A percentile compares a stretch with the other conserved stretches of the same genome.
phyloP scores from a whole-genome alignment of 2,329 filamentous ascomycete species.

The Neopestalotiopsis rosae region DNA sequence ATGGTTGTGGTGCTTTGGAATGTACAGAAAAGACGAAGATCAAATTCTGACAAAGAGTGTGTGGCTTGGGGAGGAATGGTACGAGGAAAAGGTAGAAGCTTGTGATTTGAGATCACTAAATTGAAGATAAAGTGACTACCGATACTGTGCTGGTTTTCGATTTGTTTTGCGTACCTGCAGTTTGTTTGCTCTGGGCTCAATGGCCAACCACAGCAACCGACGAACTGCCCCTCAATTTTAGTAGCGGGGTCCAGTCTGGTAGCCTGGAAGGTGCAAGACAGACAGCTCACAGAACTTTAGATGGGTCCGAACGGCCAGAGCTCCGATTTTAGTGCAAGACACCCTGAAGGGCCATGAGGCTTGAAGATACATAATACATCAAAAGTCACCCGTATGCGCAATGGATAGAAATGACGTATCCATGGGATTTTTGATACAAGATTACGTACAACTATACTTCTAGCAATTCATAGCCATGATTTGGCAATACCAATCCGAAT shows the following conservation, averaged over 20 bases:
- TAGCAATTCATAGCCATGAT: not conserved
- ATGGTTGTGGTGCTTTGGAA: slow-evolving; percentile 43
- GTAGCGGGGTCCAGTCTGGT: not conserved
- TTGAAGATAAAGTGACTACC: not conserved
- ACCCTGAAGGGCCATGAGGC: not conserved
- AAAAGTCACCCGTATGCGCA: too few species aligned
- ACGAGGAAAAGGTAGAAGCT: not conserved
- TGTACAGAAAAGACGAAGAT: not conserved
- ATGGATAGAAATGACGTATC: too few species aligned
- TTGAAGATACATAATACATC: too few species aligned
- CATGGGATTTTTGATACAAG: too few species aligned
- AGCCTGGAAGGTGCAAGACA: not conserved
- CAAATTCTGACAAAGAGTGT: not conserved
- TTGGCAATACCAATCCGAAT: not conserved
- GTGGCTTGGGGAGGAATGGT: not conserved
- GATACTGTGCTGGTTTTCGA: not conserved
- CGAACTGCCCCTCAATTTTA: slow-evolving; percentile 4
- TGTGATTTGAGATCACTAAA: slow-evolving; percentile 2
- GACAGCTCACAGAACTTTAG: not conserved
- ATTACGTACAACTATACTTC: too few species aligned
- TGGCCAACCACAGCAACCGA: slow-evolving; percentile 19
- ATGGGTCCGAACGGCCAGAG: not conserved
- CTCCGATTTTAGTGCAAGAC: not conserved
- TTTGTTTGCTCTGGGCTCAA: slow-evolving; percentile 13
- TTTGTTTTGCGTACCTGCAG: slow-evolving; percentile 10